These are phyloP conservation scores for Gracilaria domingensis DNA, from an alignment of 23 red algal genomes.

Conservation along the genomic window DNA sequence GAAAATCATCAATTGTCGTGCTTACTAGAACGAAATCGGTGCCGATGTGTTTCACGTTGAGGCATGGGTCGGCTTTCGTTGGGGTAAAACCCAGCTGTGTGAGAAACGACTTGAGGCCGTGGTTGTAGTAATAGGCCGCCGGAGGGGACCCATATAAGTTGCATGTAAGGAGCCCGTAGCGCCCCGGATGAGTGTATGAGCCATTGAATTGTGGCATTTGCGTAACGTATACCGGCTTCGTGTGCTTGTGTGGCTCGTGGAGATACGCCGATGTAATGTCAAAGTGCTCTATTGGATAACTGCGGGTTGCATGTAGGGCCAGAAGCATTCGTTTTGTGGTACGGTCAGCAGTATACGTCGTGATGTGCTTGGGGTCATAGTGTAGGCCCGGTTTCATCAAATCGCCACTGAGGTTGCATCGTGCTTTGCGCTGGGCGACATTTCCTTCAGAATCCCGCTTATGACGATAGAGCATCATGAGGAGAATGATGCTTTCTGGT, in stretches of 20 bases:
- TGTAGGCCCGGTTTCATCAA: constrained; percentile 52
- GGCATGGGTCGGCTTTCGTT: too few species aligned
- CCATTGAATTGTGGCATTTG: constrained; percentile 5
- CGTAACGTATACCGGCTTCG: not conserved
- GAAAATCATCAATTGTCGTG: constrained; percentile 6
- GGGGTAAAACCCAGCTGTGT: too few species aligned
- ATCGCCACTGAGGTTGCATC: constrained; percentile 43
- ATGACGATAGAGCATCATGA: not conserved
- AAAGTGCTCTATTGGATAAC: not conserved
- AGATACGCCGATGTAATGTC: constrained; percentile 2
- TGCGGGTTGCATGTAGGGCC: not conserved
- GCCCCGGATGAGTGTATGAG: not conserved
- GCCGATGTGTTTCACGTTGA: too few species aligned
- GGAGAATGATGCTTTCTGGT: not conserved
- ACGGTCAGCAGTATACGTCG: constrained; percentile 26
- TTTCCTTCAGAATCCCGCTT: constrained; percentile 22
- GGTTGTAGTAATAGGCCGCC: not conserved
- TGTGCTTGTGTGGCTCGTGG: not conserved
- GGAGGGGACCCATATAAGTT: not conserved
- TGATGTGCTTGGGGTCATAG: constrained; percentile 24
- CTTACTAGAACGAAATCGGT: not conserved
- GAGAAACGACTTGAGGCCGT: too few species aligned
- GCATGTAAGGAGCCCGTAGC: not conserved
- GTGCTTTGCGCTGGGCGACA: constrained; percentile 14
- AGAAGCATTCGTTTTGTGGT: constrained; percentile 22